Conservation (phyloP, 169 alveolate genomes). For the Babesia sp. region DNA sequence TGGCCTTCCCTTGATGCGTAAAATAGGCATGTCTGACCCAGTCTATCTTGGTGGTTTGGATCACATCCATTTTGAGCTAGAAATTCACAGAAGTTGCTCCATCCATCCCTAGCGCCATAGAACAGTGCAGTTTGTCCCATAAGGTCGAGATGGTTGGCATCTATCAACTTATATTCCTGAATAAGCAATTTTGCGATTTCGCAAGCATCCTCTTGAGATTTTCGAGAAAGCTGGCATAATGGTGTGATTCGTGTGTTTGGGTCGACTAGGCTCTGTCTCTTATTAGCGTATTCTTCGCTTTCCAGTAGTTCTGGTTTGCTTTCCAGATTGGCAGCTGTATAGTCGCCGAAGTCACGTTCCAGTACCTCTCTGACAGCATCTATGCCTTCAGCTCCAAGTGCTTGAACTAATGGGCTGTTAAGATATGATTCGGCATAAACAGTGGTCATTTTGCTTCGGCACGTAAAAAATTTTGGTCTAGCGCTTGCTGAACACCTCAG, state of each 20-base stretch:
- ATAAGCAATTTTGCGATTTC: conserved; percentile 80
- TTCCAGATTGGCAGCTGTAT: conserved; percentile 19
- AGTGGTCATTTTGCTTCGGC: conserved; percentile 22
- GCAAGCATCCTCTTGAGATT: conserved; percentile 83
- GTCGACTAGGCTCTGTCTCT: conserved; percentile 50
- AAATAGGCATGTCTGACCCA: conserved; percentile 88
- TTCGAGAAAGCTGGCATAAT: conserved; percentile 83
- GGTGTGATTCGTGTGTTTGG: conserved; percentile 79
- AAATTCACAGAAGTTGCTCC: conserved; percentile 79
- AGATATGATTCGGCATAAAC: conserved; percentile 49
- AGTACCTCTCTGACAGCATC: conserved; percentile 14
- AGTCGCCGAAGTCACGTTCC: conserved; percentile 17
- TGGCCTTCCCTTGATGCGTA: conserved; percentile 93
- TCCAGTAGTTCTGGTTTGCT: conserved; percentile 18
- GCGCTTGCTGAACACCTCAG: too few relatives aligned
- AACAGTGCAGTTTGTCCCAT: conserved; percentile 89
- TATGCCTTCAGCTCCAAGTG: conserved; percentile 2
- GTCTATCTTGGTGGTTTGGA: conserved; percentile 87
- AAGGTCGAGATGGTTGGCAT: conserved; percentile 81
- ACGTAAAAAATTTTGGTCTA: not conserved
- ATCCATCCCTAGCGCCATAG: conserved; percentile 93
- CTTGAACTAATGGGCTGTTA: conserved; percentile 51
- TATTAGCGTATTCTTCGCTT: conserved; percentile 16
- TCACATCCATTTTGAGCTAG: conserved; percentile 85
- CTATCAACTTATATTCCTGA: conserved; percentile 76